Percentiles rank a stretch among this genome's conserved stretches.
Evolutionary conservation across 106 monocot genomes (phyloP).

Genomic region (Allium sativum): DNA sequence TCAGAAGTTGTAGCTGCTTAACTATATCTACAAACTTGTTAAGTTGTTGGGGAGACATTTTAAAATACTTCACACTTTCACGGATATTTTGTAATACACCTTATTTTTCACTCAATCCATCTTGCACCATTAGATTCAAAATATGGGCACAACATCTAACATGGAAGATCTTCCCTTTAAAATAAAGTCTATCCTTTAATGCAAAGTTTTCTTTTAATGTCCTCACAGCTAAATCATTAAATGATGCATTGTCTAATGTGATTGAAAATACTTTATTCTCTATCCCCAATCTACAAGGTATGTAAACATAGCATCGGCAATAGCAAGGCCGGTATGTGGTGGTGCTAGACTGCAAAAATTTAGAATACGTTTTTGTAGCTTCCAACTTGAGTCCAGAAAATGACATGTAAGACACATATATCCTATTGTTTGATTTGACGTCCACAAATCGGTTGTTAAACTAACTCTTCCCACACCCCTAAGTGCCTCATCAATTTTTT

Average conservation of each 20-base stretch:
- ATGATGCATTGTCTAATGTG: background rate
- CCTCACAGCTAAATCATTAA: background rate
- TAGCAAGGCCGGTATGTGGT: background rate
- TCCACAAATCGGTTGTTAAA: background rate
- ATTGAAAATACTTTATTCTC: background rate
- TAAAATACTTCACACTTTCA: constrained; percentile 2
- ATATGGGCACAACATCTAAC: constrained; percentile 10
- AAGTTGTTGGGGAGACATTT: background rate
- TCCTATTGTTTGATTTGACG: background rate
- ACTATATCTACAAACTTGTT: constrained; percentile 16
- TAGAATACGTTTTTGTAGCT: background rate
- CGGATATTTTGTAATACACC: constrained; percentile 12
- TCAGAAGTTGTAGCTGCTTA: constrained; percentile 1
- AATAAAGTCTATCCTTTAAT: background rate
- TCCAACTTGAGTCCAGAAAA: background rate
- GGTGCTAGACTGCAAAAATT: background rate
- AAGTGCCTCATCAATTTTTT: background rate
- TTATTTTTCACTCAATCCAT: constrained; percentile 3
- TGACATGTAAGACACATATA: constrained; percentile 4
- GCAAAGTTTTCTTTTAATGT: background rate
- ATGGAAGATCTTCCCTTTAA: constrained; percentile 6
- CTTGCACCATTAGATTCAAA: constrained; percentile 12
- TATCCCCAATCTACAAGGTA: no score
- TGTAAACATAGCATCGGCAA: background rate
- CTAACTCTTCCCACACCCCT: background rate